Conservation (phyloP, 441 rosid genomes). For the Adansonia gregorii region DNA sequence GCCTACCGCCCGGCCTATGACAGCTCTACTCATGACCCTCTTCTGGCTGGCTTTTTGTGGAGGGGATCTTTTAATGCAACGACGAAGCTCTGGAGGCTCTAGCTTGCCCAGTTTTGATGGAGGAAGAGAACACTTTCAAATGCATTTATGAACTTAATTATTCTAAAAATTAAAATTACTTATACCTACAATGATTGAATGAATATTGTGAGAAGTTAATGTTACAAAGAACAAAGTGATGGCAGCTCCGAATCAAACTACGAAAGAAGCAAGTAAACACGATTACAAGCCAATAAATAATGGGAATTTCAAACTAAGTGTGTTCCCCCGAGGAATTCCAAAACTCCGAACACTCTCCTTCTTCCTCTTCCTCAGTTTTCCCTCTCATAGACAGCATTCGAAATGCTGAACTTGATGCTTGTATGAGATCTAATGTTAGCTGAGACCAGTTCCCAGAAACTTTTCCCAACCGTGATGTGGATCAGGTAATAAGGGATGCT, state of each 20-base stretch:
- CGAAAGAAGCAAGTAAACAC: not conserved
- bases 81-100: too few species aligned
- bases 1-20: too few species aligned
- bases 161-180: not conserved
- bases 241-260: not conserved
- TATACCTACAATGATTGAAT: not conserved
- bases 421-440: conserved; percentile 57
- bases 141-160: not conserved
- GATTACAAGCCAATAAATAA: not conserved
- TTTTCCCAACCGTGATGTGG: conserved; percentile 35
- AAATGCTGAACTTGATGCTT: conserved; percentile 42
- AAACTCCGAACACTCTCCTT: conserved; percentile 37
- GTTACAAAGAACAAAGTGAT: conserved; percentile 3
- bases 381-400: conserved; percentile 35
- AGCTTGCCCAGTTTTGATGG: too few species aligned
- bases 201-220: not conserved
- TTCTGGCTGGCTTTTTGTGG: too few species aligned
- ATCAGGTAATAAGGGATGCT: conserved; percentile 25
- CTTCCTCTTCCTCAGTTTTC: conserved; percentile 41
- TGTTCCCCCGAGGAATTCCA: conserved; percentile 42
- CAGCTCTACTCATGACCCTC: too few species aligned
- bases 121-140: not conserved
- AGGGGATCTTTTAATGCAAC: too few species aligned
- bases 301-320: conserved; percentile 24
- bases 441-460: conserved; percentile 36